phyloP scores from a whole-genome alignment of 2,329 filamentous ascomycete species.

The Penicillium frequentans region DNA sequence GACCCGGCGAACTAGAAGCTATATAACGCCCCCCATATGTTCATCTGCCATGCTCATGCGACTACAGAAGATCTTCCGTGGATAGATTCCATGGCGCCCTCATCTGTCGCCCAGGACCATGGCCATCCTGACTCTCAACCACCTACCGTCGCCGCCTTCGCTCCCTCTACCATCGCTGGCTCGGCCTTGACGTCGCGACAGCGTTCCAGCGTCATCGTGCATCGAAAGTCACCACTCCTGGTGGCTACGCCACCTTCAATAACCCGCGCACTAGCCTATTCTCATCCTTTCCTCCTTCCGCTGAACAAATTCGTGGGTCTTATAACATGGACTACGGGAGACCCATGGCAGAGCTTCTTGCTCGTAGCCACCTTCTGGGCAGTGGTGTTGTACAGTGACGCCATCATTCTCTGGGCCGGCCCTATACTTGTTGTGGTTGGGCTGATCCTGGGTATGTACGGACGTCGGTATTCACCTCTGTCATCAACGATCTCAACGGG shows the following conservation, averaged over 20 bases:
- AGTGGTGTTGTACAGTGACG: constrained; percentile 79
- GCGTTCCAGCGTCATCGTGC: constrained; percentile 87
- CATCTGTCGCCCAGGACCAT: constrained; percentile 39
- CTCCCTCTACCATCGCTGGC: constrained; percentile 74
- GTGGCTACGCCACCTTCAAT: constrained; percentile 93
- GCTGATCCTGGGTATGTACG: constrained; percentile 90
- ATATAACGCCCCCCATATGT: neutral
- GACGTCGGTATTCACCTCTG: constrained; percentile 81
- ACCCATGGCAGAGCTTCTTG: constrained; percentile 96
- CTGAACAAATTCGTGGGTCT: constrained; percentile 83
- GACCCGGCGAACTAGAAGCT: neutral
- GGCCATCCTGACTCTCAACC: constrained; percentile 47
- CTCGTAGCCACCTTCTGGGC: constrained; percentile 85
- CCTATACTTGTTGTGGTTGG: constrained; percentile 77
- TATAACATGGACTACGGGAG: constrained; percentile 88
- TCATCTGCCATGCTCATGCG: constrained; percentile 23
- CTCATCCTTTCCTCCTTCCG: constrained; percentile 88
- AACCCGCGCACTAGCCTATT: constrained; percentile 90
- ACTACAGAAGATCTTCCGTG: constrained; percentile 50
- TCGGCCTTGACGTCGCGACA: constrained; percentile 69
- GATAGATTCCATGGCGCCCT: constrained; percentile 55
- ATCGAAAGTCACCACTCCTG: constrained; percentile 92
- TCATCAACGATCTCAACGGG: constrained; percentile 79
- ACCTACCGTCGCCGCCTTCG: constrained; percentile 87
- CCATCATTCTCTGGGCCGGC: constrained; percentile 75